Conservation (phyloP, 371 early-diverging fungal genomes). For the Mucor sp. region DNA sequence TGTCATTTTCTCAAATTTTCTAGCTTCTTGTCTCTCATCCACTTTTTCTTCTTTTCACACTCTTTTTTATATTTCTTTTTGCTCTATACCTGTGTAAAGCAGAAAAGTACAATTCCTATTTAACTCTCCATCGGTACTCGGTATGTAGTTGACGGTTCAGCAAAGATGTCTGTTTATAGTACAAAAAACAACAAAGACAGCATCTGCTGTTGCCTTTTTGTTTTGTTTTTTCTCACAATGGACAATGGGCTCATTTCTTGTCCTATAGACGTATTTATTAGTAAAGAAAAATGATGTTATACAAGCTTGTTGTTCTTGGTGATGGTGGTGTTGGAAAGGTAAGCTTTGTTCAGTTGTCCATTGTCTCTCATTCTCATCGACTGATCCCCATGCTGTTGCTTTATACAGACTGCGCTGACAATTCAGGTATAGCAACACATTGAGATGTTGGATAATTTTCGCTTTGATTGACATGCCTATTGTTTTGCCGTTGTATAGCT, state of each 20-base stretch:
- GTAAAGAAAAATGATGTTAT: constrained; percentile 31
- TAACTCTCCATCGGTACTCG: neutral
- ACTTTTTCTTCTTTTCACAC: neutral
- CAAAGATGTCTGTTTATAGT: neutral
- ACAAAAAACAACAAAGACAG: neutral
- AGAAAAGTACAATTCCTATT: neutral
- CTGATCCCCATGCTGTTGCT: neutral
- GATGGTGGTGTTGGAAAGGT: constrained; percentile 54
- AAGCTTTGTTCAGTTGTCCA: neutral
- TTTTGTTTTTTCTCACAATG: neutral
- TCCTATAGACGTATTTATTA: neutral
- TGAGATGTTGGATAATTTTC: neutral
- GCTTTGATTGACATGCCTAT: neutral
- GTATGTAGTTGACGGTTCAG: neutral
- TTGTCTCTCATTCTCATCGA: neutral
- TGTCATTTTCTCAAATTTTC: neutral
- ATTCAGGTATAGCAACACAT: constrained; percentile 52
- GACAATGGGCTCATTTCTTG: neutral
- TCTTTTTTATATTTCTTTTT: neutral
- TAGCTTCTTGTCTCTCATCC: neutral
- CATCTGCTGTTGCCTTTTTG: neutral
- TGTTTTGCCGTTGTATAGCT: constrained; percentile 54
- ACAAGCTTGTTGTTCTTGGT: constrained; percentile 38
- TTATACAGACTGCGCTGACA: constrained; percentile 65
- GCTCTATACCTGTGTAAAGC: neutral